Conservation (phyloP, 1,284 basidiomycete genomes). For the Rhodofomes roseus region DNA sequence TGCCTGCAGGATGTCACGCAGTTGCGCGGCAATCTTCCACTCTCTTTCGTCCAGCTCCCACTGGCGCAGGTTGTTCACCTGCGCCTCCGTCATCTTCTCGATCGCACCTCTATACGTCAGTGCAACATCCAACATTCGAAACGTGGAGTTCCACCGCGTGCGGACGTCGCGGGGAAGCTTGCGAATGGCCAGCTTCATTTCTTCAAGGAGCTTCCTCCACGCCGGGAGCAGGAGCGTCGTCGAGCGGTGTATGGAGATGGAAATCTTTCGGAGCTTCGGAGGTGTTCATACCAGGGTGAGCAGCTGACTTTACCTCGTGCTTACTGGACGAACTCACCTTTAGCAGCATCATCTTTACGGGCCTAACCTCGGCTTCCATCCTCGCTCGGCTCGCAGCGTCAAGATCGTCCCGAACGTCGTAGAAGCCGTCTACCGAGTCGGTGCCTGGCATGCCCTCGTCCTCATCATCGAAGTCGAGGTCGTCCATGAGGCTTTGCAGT, state of each 20-base stretch:
- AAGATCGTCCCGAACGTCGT: neutral
- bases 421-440: neutral
- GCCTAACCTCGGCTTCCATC: conserved; percentile 8
- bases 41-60: conserved; percentile 15
- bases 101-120: neutral
- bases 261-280: conserved; percentile 22
- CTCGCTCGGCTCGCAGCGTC: neutral
- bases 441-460: neutral
- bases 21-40: conserved; percentile 21
- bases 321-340: too few relatives aligned
- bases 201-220: conserved; percentile 12
- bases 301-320: too few relatives aligned
- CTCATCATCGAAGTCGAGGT: neutral
- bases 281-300: too few relatives aligned
- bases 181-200: conserved; percentile 4
- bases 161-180: conserved; percentile 29
- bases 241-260: conserved; percentile 28
- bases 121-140: neutral
- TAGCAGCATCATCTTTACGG: conserved; percentile 13
- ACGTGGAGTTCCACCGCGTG: conserved; percentile 35
- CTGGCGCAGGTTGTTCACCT: conserved; percentile 4
- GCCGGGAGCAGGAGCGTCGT: conserved; percentile 16
- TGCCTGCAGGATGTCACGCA: conserved; percentile 25
- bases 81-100: conserved; percentile 5
- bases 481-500: neutral